phyloP scores from a whole-genome alignment of 176 grass and related monocot species.

The Pontederia paniculata region DNA sequence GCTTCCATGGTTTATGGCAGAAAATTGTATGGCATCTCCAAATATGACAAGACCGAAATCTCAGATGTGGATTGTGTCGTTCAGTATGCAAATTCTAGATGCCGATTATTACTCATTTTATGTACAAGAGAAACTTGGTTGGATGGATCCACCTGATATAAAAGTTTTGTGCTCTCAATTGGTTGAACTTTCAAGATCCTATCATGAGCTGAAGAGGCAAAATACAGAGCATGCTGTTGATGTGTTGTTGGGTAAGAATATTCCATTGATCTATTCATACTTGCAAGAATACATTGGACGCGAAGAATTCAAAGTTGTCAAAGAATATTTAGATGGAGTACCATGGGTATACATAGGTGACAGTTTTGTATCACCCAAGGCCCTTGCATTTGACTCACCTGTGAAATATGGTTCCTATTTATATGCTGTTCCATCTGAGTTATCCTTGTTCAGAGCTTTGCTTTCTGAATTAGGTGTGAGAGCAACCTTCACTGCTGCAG shows the following conservation, averaged over 20 bases:
- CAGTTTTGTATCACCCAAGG: slow-evolving; percentile 51
- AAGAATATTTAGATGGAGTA: slow-evolving; percentile 52
- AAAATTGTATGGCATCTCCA: slow-evolving; percentile 69
- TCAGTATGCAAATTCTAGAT: slow-evolving; percentile 81
- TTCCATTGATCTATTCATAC: slow-evolving; percentile 52
- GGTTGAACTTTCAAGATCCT: slow-evolving; percentile 80
- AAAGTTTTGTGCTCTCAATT: slow-evolving; percentile 63
- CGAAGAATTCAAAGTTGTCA: slow-evolving; percentile 37
- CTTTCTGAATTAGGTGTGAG: slow-evolving; percentile 70
- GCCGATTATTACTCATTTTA: slow-evolving; percentile 63
- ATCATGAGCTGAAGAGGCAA: slow-evolving; percentile 49
- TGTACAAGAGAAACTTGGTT: slow-evolving; percentile 74
- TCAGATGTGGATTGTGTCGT: slow-evolving; percentile 91
- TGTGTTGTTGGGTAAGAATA: slow-evolving; percentile 46
- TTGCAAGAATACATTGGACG: slow-evolving; percentile 56
- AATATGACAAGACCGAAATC: slow-evolving; percentile 60
- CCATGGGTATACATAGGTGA: slow-evolving; percentile 88
- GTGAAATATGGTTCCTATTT: slow-evolving; percentile 95
- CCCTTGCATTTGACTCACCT: slow-evolving; percentile 95
- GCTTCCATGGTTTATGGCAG: slow-evolving; percentile 71
- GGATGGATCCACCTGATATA: slow-evolving; percentile 50
- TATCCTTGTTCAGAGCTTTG: slow-evolving; percentile 70
- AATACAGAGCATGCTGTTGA: slow-evolving; percentile 47
- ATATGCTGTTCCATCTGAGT: slow-evolving; percentile 90
- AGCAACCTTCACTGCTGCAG: slow-evolving; percentile 71